These are phyloP conservation scores for Sarocladiaceae sp. DNA, from an alignment of 2,329 filamentous ascomycete species.

Conservation along the genomic window DNA sequence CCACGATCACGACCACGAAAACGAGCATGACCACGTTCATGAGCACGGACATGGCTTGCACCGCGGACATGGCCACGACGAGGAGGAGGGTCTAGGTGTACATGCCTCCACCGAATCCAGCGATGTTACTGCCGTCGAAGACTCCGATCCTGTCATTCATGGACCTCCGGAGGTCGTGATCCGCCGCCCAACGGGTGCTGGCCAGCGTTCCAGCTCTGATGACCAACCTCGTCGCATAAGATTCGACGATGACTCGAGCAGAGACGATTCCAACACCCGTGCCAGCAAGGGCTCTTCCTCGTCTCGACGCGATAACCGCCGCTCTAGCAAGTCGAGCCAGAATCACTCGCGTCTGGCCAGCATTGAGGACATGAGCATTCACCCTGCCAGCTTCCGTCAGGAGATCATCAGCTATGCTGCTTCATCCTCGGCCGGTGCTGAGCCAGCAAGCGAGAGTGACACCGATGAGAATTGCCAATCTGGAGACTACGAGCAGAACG, in stretches of 20 bases:
- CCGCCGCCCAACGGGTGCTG: slow-evolving; percentile 36
- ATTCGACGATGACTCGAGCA: slow-evolving; percentile 28
- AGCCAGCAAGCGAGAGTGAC: slow-evolving; percentile 50
- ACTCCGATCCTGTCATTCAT: slow-evolving; percentile 54
- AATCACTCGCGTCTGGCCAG: slow-evolving; percentile 54
- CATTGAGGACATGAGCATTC: slow-evolving; percentile 73
- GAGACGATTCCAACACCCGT: slow-evolving; percentile 23
- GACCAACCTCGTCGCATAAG: slow-evolving; percentile 35
- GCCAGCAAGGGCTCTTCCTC: slow-evolving; percentile 25
- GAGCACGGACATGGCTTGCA: slow-evolving; percentile 10
- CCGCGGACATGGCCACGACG: slow-evolving; percentile 27
- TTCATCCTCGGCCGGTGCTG: slow-evolving; percentile 37
- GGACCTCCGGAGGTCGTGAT: slow-evolving; percentile 56
- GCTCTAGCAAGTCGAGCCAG: slow-evolving; percentile 40
- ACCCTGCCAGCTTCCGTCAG: slow-evolving; percentile 86
- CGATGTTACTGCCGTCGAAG: slow-evolving; percentile 37
- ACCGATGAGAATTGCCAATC: slow-evolving; percentile 33
- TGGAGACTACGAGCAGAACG: slow-evolving; percentile 34
- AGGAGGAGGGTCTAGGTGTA: slow-evolving; percentile 48
- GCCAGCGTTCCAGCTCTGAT: slow-evolving; percentile 23
- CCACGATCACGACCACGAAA: slow-evolving; percentile 46
- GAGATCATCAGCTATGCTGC: slow-evolving; percentile 74
- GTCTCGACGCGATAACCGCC: slow-evolving; percentile 38
- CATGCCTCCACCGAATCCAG: slow-evolving; percentile 26
- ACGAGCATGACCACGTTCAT: slow-evolving; percentile 33